A percentile compares a stretch with the other conserved stretches of the same genome.
Conservation (phyloP, 345 rosid species). For the Hevea brasiliensis region DNA sequence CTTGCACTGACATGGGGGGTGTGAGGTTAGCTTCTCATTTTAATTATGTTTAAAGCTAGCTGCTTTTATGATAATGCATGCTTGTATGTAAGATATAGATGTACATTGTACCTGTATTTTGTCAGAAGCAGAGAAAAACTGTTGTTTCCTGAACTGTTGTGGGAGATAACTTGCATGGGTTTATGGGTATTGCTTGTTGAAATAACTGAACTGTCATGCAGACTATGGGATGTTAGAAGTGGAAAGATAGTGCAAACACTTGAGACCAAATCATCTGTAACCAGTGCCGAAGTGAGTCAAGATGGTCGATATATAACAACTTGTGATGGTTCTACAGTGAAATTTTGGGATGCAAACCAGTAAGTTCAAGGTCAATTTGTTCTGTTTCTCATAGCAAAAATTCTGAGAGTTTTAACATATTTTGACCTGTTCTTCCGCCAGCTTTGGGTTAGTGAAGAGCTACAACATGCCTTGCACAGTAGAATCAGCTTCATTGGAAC, state of each 20-base stretch:
- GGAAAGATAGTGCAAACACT: slow-evolving; percentile 71
- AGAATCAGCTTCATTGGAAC: slow-evolving; percentile 80
- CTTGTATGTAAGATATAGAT: neutral
- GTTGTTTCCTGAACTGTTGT: neutral
- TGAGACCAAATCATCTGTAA: slow-evolving; percentile 75
- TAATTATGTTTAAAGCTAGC: neutral
- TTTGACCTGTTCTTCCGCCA: slow-evolving; percentile 16
- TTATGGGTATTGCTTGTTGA: neutral
- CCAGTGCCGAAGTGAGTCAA: slow-evolving; percentile 88
- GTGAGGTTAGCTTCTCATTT: slow-evolving; percentile 52
- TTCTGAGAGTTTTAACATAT: neutral
- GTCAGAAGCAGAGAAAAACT: neutral
- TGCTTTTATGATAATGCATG: neutral
- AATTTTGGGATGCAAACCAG: slow-evolving; percentile 94
- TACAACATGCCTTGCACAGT: slow-evolving; percentile 79
- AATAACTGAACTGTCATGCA: slow-evolving; percentile 24
- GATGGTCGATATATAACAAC: slow-evolving; percentile 85
- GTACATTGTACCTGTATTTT: no score
- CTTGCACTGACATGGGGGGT: slow-evolving; percentile 76
- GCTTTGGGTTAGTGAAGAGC: slow-evolving; percentile 90
- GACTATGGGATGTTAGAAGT: slow-evolving; percentile 86
- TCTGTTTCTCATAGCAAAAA: neutral
- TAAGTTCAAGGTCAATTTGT: slow-evolving; percentile 34
- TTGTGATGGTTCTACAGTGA: slow-evolving; percentile 78
- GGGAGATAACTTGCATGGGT: neutral